Base-by-base conservation (phyloP, 2,329 filamentous ascomycete genomes). In the Cladosporium sphaerospermum region DNA sequence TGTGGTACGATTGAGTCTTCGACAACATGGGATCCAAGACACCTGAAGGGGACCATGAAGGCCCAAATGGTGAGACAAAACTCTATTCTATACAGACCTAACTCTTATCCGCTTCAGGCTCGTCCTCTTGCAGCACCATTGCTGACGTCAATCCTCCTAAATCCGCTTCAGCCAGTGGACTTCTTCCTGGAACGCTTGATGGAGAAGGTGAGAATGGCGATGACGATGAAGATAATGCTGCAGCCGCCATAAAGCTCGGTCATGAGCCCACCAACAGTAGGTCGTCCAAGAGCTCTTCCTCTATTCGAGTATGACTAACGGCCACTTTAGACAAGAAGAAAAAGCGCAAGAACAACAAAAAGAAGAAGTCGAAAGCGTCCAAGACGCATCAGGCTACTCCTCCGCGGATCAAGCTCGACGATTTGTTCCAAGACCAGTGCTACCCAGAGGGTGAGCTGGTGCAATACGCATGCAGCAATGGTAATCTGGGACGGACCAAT, bases 381-480 rank as follows among this genome's bases (percentile, higher is more conserved):
- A 31, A 83, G 76, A 86, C 86, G 79, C 86, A 83, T 69, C 89
- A 95, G 72, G 86, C 85, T n/a, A 78, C 82, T 49, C 88, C 89
- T 32, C 89, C 89, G 3, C 82, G 86, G 42, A 83, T 93, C 19
- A 78, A 83, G 40, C 71, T 95, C 34, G 83, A 86, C 33, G 81
- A 84, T 61, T 77, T 95, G 41, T 93, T 89, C 74, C 82, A 85
- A 49, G 81, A 81, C 68, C 78, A 81, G 64, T 75, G 76, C 60
- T 95, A 89, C 68, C 89, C 88, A 45, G 80, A 82, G 63, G 89
- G 89, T 59, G 81, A 93, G 71, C 85, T 89, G 67, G 81, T 83
- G 61, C 85, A 90, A 60, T 95, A 95, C 34, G 31, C 47, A 13
- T 32, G 16, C 71, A 36, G 11, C 71, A 78, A 89, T 65, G 88